Percentiles rank a stretch among this genome's conserved stretches.
These are phyloP conservation scores for Volutella citrinella DNA, from an alignment of 2,329 filamentous ascomycete species.

Conservation along the genomic window DNA sequence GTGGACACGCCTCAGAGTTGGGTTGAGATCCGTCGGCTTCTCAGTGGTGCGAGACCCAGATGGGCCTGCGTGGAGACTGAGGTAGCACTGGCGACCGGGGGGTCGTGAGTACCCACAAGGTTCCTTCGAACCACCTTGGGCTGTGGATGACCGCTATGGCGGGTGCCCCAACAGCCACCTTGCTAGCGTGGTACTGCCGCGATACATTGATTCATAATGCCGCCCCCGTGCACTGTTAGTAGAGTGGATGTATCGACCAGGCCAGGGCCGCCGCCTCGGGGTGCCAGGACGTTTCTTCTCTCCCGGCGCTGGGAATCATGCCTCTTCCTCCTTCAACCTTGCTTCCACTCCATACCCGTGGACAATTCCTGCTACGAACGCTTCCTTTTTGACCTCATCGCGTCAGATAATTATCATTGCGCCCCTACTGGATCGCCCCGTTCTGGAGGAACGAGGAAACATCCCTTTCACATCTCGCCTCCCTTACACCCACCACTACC, in stretches of 20 bases:
- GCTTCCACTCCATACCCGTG: conserved; percentile 28
- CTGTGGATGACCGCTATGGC: conserved; percentile 9
- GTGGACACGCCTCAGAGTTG: conserved; percentile 33
- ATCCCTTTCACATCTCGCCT: conserved; percentile 3
- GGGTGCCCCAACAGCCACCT: conserved; percentile 7
- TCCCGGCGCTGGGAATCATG: conserved; percentile 33
- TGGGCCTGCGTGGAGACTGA: conserved; percentile 35
- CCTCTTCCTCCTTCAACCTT: conserved; percentile 34
- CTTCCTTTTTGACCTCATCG: conserved; percentile 21
- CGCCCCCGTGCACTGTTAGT: conserved; percentile 35
- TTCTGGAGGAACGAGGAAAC: too few relatives aligned
- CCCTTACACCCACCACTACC: conserved; percentile 14
- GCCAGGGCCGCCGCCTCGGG: conserved; percentile 35
- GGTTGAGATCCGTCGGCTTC: conserved; percentile 37
- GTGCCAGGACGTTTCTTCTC: conserved; percentile 38
- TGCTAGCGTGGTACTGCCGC: conserved; percentile 22
- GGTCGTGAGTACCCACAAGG: conserved; percentile 31
- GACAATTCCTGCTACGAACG: conserved; percentile 19
- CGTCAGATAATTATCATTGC: background rate
- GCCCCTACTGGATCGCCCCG: too few relatives aligned
- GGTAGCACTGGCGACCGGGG: conserved; percentile 31
- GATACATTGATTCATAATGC: conserved; percentile 28
- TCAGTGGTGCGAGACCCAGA: conserved; percentile 38
- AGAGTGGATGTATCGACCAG: conserved; percentile 31
- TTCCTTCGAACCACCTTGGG: conserved; percentile 16